Evolutionary conservation across 768 basidiomycete species (phyloP), one percentile per base, ranked within the genome.

Genomic region (Tephrocybe rancida): DNA sequence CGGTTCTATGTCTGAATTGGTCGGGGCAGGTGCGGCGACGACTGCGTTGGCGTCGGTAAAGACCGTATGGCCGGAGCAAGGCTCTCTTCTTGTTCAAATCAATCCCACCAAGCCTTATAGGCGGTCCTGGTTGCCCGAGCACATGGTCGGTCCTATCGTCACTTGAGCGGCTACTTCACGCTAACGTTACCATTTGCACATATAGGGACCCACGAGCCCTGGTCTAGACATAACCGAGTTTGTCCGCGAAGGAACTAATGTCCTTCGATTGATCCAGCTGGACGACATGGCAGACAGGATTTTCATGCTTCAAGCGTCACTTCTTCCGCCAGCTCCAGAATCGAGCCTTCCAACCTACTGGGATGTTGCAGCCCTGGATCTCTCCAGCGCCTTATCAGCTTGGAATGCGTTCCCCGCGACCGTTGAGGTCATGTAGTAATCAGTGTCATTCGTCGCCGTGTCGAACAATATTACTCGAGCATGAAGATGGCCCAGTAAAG

Each of bases 211-310:
- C 57, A 57, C 18, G 26, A 58, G 32, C 62, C 72, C 58, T 30
- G 48, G 52, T 32, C 50, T 79, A 19, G 72, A 81, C 43, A 67
- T 84, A 42, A 77, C 80, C 35, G 42, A 67, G 3, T 66, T 62
- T 54, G 59, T 84, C 1, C 66, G 57, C 27, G 67, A 72, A 37
- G 83, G 83, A 8, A 63, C 55, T 34, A 85, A 85, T 63, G 62
- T 70, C 4, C 63, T 85, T 48, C 73, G 76, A 32, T 72, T 84
- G 50, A 77, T 84, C 38, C 82, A 83, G 29, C 64, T 85, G 14
- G 70, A 70, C 5, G 62, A 62, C 44, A 65, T 81, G 58, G 65
- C 72, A 16, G 65, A 75, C 25, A 73, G 65, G 52, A 66, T 73
- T 2, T 83, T 84, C 57, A 64, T 78, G 19, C 71, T 83, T 52